These are phyloP conservation scores for Aspergillus affinis DNA, from an alignment of 495 filamentous ascomycete species.

Conservation along the genomic window DNA sequence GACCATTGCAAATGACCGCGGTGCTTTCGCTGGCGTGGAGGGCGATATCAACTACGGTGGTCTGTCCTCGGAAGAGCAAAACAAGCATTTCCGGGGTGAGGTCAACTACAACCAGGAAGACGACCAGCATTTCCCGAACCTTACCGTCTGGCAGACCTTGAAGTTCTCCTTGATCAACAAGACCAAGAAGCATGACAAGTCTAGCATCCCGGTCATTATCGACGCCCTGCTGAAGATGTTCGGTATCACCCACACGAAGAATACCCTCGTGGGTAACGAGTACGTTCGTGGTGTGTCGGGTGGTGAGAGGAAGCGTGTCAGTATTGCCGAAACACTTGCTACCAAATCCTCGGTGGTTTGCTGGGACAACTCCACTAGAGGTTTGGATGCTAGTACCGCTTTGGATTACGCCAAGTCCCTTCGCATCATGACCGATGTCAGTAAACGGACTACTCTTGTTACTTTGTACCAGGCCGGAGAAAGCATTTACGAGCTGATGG, in stretches of 20 bases:
- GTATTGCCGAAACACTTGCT: conserved; percentile 67
- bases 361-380: conserved; percentile 79
- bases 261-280: conserved; percentile 83
- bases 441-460: conserved; percentile 75
- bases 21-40: conserved; percentile 61
- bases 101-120: conserved; percentile 84
- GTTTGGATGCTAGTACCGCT: conserved; percentile 76
- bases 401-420: conserved; percentile 77
- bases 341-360: conserved; percentile 64
- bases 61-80: conserved; percentile 67
- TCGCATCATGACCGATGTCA: conserved; percentile 81
- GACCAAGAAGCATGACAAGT: conserved; percentile 69
- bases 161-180: conserved; percentile 83
- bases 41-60: conserved; percentile 78
- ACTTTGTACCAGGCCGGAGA: conserved; percentile 85
- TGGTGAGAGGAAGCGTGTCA: conserved; percentile 71
- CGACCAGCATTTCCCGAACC: conserved; percentile 72
- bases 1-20: conserved; percentile 70
- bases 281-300: conserved; percentile 74
- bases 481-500: conserved; percentile 80
- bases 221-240: conserved; percentile 68
- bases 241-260: conserved; percentile 75
- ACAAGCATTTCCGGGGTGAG: conserved; percentile 71
- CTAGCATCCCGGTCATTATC: conserved; percentile 65
- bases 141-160: conserved; percentile 80